These are phyloP conservation scores for Fusarium redolens DNA, from an alignment of 2,329 filamentous ascomycete species.

Conservation along the genomic window DNA sequence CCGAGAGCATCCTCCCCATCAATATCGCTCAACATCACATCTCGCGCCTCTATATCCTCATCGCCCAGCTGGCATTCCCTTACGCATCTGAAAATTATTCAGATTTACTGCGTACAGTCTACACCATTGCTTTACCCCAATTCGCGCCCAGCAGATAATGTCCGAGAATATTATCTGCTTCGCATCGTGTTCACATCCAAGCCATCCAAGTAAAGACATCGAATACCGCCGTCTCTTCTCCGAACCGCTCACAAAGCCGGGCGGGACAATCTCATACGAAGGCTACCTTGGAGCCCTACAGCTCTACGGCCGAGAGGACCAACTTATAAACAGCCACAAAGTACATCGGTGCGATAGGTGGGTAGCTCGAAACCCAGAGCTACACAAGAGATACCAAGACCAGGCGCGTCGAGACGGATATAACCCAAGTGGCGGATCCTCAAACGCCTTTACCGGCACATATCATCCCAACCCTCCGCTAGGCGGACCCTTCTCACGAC, in stretches of 20 bases:
- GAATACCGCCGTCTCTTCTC: fast-evolving
- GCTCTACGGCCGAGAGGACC: fast-evolving
- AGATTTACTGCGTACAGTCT: no score
- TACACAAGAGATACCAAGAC: fast-evolving
- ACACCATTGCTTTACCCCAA: no score
- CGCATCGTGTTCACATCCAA: no score
- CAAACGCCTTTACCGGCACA: fast-evolving
- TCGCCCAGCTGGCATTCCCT: no score
- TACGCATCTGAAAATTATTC: no score
- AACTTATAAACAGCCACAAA: fast-evolving
- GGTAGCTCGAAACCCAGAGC: neutral
- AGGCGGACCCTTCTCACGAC: neutral
- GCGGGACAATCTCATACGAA: fast-evolving
- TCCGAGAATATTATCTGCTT: no score
- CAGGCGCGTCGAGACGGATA: fast-evolving
- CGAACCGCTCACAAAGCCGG: fast-evolving
- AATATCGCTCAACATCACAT: no score
- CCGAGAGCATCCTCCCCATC: no score
- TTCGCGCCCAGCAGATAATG: no score
- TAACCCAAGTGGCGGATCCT: fast-evolving
- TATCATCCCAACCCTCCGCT: neutral
- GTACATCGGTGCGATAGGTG: fast-evolving
- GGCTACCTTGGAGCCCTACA: fast-evolving
- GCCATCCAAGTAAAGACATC: fast-evolving
- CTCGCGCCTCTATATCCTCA: no score